These are phyloP conservation scores for Meyerozyma athensensis DNA, from an alignment of 1,139 yeast genomes.

Conservation along the genomic window DNA sequence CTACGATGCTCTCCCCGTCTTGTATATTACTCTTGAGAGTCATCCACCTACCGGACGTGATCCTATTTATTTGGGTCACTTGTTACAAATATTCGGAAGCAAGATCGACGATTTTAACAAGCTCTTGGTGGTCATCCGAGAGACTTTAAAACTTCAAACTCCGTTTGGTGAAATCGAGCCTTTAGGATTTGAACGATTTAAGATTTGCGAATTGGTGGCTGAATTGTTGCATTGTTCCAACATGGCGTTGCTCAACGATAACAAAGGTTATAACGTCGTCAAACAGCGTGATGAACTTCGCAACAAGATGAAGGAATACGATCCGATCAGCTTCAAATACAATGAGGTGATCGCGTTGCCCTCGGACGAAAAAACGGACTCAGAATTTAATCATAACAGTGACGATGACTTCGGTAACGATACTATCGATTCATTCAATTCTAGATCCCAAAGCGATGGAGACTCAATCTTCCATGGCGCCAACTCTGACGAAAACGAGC, in stretches of 20 bases:
- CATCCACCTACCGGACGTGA: slow-evolving; percentile 96
- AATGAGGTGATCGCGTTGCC: slow-evolving; percentile 43
- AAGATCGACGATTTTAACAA: slow-evolving; percentile 63
- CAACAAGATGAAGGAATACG: slow-evolving; percentile 38
- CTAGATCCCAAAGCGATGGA: slow-evolving; percentile 21
- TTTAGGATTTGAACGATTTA: slow-evolving; percentile 90
- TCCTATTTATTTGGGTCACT: slow-evolving; percentile 87
- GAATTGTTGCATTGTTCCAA: slow-evolving; percentile 94
- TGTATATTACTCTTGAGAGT: slow-evolving; percentile 79
- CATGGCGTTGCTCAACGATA: slow-evolving; percentile 89
- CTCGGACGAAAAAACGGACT: slow-evolving; percentile 3
- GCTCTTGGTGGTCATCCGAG: slow-evolving; percentile 18
- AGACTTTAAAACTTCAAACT: slow-evolving; percentile 9
- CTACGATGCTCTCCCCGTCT: slow-evolving; percentile 85
- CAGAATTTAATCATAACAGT: slow-evolving; percentile 7
- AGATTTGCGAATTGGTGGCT: slow-evolving; percentile 91
- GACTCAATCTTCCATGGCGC: slow-evolving; percentile 23
- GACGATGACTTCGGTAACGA: slow-evolving; percentile 32
- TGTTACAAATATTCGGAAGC: slow-evolving; percentile 74
- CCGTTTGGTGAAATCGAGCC: slow-evolving; percentile 60
- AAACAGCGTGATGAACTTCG: slow-evolving; percentile 42
- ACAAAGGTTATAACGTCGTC: slow-evolving; percentile 76
- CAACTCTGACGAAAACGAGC: slow-evolving; percentile 36
- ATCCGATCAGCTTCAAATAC: slow-evolving; percentile 45
- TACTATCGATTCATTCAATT: slow-evolving; percentile 46